Conservation (phyloP, 139 green algal genomes). For the Desmodesmus armatus region DNA sequence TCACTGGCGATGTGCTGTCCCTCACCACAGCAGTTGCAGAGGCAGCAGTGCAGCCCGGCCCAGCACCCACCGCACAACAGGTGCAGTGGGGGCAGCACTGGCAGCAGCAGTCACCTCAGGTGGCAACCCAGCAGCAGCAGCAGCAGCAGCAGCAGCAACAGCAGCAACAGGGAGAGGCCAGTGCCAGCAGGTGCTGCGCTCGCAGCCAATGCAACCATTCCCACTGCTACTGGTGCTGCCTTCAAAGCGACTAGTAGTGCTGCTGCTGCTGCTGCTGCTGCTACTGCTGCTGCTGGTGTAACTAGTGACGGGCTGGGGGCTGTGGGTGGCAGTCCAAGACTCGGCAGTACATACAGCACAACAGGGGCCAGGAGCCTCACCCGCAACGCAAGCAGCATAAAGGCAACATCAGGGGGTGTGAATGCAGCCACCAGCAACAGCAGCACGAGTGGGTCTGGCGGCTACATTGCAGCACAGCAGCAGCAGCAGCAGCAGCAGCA, state of each 20-base stretch:
- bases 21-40: constrained; percentile 40
- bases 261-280: not conserved
- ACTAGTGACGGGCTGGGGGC: no score
- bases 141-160: not conserved
- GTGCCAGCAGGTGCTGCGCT: no score
- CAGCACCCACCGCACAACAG: constrained; percentile 1
- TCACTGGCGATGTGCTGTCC: constrained; percentile 57
- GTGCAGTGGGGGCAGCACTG: constrained; percentile 31
- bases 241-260: not conserved
- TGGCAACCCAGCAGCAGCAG: not conserved
- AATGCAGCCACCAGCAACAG: no score
- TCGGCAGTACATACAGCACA: no score
- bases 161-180: not conserved
- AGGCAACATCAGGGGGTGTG: no score
- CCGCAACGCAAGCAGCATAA: no score
- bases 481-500: not conserved
- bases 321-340: no score
- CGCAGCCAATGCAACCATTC: no score
- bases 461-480: not conserved
- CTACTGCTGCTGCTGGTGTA: not conserved
- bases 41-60: constrained; percentile 44
- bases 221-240: no score
- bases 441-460: no score
- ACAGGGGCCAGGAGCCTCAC: no score
- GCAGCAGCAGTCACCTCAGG: no score